Percentiles rank a stretch among this genome's conserved stretches.
Evolutionary conservation across 2,329 filamentous ascomycete genomes (phyloP).

Genomic region (Paraphaeosphaeria minitans): DNA sequence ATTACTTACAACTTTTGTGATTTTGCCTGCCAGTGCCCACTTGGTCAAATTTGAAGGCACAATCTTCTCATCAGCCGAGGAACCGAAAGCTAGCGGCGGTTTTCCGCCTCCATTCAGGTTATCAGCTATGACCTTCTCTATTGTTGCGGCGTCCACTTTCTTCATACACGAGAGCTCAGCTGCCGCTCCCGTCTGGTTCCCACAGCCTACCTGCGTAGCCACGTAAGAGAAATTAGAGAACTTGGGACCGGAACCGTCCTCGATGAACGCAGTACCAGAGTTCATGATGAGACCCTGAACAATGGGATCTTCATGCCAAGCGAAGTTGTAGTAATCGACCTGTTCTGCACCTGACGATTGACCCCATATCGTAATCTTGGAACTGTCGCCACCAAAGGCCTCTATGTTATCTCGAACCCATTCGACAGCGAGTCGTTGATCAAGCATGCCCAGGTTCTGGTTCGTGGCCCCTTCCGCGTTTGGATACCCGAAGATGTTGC

Average conservation of each 20-base stretch:
- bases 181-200: neutral
- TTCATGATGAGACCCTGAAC: conserved; percentile 50
- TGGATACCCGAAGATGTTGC: conserved; percentile 43
- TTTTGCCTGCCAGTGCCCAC: conserved; percentile 1
- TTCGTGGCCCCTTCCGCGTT: conserved; percentile 34
- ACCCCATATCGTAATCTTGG: conserved; percentile 40
- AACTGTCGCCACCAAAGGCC: conserved; percentile 43
- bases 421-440: conserved; percentile 40
- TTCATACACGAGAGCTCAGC: conserved; percentile 42
- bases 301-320: conserved; percentile 53
- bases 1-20: conserved; percentile 42
- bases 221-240: conserved; percentile 21
- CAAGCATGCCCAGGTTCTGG: conserved; percentile 43
- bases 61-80: conserved; percentile 19
- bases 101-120: conserved; percentile 46
- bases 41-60: conserved; percentile 17
- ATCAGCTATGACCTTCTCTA: conserved; percentile 34
- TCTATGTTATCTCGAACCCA: conserved; percentile 46
- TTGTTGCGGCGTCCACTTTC: conserved; percentile 23
- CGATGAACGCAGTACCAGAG: conserved; percentile 16
- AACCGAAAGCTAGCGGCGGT: conserved; percentile 21
- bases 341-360: conserved; percentile 40
- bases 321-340: conserved; percentile 47
- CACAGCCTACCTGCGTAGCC: conserved; percentile 17
- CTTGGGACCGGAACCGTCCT: neutral